A percentile compares a stretch with the other conserved stretches of the same genome.
phyloP scores from a whole-genome alignment of 2,329 filamentous ascomycete genomes.

The Penicillium griseofulvum region DNA sequence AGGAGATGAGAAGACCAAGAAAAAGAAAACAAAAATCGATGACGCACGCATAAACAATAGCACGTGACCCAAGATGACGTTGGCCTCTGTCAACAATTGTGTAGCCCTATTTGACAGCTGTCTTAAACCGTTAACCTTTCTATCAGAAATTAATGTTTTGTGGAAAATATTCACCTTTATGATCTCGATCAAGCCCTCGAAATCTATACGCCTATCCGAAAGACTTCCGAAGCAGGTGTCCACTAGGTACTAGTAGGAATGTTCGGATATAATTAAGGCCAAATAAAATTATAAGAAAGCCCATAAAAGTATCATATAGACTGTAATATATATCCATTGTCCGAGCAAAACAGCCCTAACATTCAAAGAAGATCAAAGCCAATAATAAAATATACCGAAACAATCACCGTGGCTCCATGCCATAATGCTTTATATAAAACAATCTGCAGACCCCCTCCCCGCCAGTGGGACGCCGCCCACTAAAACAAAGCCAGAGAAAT shows the following conservation, averaged over 20 bases:
- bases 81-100: too few species aligned
- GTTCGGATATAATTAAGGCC: neutral
- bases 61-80: neutral
- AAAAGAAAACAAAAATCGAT: constrained; percentile 2
- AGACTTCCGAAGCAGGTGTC: neutral
- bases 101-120: too few species aligned
- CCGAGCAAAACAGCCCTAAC: constrained; percentile 7
- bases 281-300: neutral
- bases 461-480: constrained; percentile 27
- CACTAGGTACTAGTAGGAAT: neutral
- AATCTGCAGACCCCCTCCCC: constrained; percentile 17
- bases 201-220: too few species aligned
- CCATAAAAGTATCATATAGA: neutral
- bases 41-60: constrained; percentile 3
- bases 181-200: neutral
- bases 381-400: constrained; percentile 14
- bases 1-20: neutral
- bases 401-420: constrained; percentile 27
- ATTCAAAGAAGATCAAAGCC: constrained; percentile 11
- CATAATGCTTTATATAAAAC: constrained; percentile 26
- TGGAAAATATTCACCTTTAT: neutral
- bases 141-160: neutral
- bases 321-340: constrained; percentile 14
- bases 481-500: constrained; percentile 2
- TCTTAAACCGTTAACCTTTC: neutral